Percentiles rank a stretch among this genome's conserved stretches.
phyloP scores from a whole-genome alignment of 2,329 filamentous ascomycete genomes.

The Phaeosphaeria sp. region DNA sequence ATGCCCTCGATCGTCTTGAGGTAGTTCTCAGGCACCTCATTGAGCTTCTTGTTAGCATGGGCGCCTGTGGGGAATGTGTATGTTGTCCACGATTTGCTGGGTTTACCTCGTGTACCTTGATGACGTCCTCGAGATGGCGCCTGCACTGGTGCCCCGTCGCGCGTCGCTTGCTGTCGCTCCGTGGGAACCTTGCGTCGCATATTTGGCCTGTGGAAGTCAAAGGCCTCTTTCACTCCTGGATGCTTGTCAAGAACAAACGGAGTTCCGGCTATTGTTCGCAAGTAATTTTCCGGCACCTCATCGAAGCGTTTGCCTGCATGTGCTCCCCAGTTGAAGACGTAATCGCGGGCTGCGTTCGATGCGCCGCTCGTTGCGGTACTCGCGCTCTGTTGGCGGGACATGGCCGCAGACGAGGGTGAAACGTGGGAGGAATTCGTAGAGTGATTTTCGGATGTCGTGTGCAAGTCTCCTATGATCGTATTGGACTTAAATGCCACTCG shows the following conservation, averaged over 20 bases:
- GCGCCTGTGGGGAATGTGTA: conserved; percentile 19
- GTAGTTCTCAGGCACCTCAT: conserved; percentile 27
- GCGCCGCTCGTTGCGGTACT: conserved; percentile 16
- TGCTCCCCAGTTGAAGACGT: conserved; percentile 27
- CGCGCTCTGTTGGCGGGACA: conserved; percentile 15
- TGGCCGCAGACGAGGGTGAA: conserved; percentile 11
- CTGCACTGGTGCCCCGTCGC: not conserved
- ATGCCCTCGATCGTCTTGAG: conserved; percentile 27
- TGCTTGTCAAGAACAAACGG: conserved; percentile 25
- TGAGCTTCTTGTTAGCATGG: conserved; percentile 16
- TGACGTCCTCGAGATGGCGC: not conserved
- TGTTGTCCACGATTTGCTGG: conserved; percentile 6
- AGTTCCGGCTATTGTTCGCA: conserved; percentile 30
- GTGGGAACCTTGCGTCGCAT: conserved; percentile 14
- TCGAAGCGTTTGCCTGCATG: conserved; percentile 23
- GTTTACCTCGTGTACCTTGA: not conserved
- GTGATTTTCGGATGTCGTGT: not conserved
- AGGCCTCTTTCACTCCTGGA: conserved; percentile 27
- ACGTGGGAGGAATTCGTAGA: conserved; percentile 4
- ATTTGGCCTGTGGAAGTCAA: conserved; percentile 30
- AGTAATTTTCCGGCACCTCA: conserved; percentile 27
- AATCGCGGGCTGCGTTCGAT: conserved; percentile 20
- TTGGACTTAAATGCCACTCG: conserved; percentile 2
- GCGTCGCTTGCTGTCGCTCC: conserved; percentile 3
- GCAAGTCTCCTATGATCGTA: not conserved